A percentile compares a stretch with the other conserved stretches of the same genome.
phyloP scores from a whole-genome alignment of 192 early-diverging fungal species.

The Linnemannia exigua region DNA sequence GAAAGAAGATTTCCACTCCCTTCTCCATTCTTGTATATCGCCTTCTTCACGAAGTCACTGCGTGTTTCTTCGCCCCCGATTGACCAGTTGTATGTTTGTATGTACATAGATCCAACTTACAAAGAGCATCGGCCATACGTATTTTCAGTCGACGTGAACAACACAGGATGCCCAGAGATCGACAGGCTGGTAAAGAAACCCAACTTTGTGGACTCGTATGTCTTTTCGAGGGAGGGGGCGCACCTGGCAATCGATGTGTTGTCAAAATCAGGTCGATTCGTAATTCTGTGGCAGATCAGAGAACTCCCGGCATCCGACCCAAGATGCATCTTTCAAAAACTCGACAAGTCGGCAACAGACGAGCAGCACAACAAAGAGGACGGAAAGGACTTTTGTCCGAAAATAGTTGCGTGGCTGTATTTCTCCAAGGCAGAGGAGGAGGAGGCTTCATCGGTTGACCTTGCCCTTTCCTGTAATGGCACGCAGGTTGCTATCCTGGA shows the following conservation, averaged over 20 bases:
- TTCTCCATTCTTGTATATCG: background rate
- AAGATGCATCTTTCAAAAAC: background rate
- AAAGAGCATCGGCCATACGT: background rate
- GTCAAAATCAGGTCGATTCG: background rate
- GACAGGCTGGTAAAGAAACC: background rate
- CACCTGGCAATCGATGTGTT: background rate
- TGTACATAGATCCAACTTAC: background rate
- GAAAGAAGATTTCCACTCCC: background rate
- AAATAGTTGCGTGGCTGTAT: background rate
- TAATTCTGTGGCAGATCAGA: background rate
- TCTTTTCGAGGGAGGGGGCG: background rate
- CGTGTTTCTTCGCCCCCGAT: background rate
- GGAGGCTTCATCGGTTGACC: background rate
- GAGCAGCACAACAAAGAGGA: background rate
- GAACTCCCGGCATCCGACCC: background rate
- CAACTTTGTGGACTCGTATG: constrained; percentile 3
- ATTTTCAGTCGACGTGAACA: background rate
- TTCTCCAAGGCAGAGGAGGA: background rate
- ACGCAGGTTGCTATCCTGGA: background rate
- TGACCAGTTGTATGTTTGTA: background rate
- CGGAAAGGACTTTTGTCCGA: background rate
- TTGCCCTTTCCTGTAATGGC: background rate
- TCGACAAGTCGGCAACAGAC: background rate
- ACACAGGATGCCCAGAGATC: background rate
- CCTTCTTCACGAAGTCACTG: background rate